Base-by-base conservation (phyloP, 2,329 filamentous ascomycete genomes). In the Aspergillus vadensis region DNA sequence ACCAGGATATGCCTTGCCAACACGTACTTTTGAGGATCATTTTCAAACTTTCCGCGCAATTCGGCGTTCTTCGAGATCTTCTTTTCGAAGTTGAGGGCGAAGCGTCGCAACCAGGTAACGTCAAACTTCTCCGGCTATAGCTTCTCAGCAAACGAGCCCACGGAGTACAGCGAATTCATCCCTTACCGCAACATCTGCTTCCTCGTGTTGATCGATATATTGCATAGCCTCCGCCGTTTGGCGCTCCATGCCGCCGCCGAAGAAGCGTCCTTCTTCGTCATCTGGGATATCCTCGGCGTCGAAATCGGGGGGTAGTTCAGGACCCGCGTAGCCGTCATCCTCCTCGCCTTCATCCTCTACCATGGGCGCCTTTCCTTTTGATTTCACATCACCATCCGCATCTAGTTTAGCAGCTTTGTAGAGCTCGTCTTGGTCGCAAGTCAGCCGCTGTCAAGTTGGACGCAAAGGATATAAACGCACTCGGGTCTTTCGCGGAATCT, bases 221-320 rank as follows among this genome's bases (percentile, higher is more conserved):
- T 98, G 91, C 70, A 99, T 84, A 19, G 95, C 91, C 68, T 92
- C 86, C 2, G 88, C 88, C 66, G 96, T 92, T 66, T 91, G 85
- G 60, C 88, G 84, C 25, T 89, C 91, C 69, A 99, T 89, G 36
- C 95, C 95, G 57, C 92, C 91, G 47, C 94, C 95, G 69, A 97
- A 99, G 81, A 99, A 99, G 10, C 95, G 88, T 1, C 94, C 95
- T 65, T 96, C 95, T 56, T 97, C 92, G 69, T 97, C 93, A 67
- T 94, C 91, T 8, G 75, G 80, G 77, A 84, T 80, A 51, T 86
- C 83, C 54, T 84, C 85, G 38, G 83, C 79, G 56, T 82, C 83
- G 25, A 85, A 81, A 63, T 86, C 85, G 6, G 81, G 81, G 14
- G 86, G 83, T 38, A 84, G 77, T 47, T 85, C 81, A 1, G 83